Evolutionary conservation across 2,329 filamentous ascomycete species (phyloP).

Genomic region (Xylariales sp.): DNA sequence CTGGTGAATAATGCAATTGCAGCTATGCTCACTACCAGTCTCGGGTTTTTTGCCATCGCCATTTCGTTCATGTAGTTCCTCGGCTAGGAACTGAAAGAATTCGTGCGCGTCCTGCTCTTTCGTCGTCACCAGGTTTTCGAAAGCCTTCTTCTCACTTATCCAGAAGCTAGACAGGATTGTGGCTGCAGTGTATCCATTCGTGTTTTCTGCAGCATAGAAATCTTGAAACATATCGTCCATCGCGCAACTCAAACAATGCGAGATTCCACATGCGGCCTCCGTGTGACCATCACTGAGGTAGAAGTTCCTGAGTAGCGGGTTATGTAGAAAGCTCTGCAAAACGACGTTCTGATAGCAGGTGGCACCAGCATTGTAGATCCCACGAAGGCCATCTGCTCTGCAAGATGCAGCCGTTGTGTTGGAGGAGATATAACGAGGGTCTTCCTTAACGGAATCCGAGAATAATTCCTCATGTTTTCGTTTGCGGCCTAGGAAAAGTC

Average conservation of each 20-base stretch:
- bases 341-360: slow-evolving; percentile 98
- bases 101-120: slow-evolving; percentile 97
- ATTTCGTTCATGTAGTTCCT: slow-evolving; percentile 83
- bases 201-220: slow-evolving; percentile 68
- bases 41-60: slow-evolving; percentile 62
- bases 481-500: slow-evolving; percentile 54
- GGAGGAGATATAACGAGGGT: slow-evolving; percentile 68
- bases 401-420: slow-evolving; percentile 81
- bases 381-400: slow-evolving; percentile 79
- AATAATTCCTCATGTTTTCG: slow-evolving; percentile 71
- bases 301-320: slow-evolving; percentile 84
- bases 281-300: slow-evolving; percentile 90
- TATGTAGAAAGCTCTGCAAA: slow-evolving; percentile 88
- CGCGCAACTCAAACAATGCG: slow-evolving; percentile 62
- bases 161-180: slow-evolving; percentile 86
- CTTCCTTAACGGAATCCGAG: slow-evolving; percentile 60
- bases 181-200: slow-evolving; percentile 85
- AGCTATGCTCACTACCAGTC: slow-evolving; percentile 57
- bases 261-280: slow-evolving; percentile 62
- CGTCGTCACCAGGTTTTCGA: slow-evolving; percentile 77
- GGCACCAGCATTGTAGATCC: slow-evolving; percentile 96
- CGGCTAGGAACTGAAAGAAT: slow-evolving; percentile 92
- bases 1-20: slow-evolving; percentile 88
- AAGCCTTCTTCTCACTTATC: slow-evolving; percentile 72
- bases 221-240: slow-evolving; percentile 73